These are phyloP conservation scores for Davidsoniella virescens DNA, from an alignment of 2,329 filamentous ascomycete species.

Conservation along the genomic window DNA sequence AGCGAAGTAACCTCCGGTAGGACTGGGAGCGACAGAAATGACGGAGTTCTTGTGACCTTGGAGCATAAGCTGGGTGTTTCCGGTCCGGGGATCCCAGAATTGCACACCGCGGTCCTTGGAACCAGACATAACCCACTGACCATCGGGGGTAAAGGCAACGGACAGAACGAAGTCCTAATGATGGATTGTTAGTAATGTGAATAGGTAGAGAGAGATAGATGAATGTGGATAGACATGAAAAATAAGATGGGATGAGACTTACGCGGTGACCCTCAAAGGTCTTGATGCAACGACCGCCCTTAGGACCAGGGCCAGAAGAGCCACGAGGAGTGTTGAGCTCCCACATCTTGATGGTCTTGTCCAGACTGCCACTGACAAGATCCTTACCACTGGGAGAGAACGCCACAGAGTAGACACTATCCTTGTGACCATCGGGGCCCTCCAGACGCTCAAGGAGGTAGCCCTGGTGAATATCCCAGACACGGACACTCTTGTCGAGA, in stretches of 20 bases:
- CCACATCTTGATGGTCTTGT: conserved; percentile 99
- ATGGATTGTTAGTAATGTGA: conserved; percentile 17
- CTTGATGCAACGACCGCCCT: conserved; percentile 84
- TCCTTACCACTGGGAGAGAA: conserved; percentile 89
- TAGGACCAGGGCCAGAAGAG: conserved; percentile 49
- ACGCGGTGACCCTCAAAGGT: conserved; percentile 95
- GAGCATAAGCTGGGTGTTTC: conserved; percentile 91
- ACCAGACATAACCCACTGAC: conserved; percentile 88
- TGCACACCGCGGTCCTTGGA: conserved; percentile 96
- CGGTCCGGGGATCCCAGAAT: conserved; percentile 94
- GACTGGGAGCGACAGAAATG: conserved; percentile 91
- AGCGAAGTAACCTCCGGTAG: conserved; percentile 73
- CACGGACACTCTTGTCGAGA: conserved; percentile 90
- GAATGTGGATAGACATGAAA: background rate
- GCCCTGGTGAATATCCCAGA: conserved; percentile 83
- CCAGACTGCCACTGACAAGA: conserved; percentile 83
- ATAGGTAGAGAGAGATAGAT: background rate
- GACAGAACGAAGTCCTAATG: conserved; percentile 83
- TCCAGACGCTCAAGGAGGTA: conserved; percentile 83
- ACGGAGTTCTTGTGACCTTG: conserved; percentile 98
- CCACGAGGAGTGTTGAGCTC: conserved; percentile 63
- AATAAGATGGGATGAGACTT: conserved; percentile 18
- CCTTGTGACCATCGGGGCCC: conserved; percentile 85
- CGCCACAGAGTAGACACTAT: conserved; percentile 90
- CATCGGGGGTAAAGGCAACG: conserved; percentile 86